Evolutionary conservation across 1,284 basidiomycete species (phyloP).

Genomic region (Trametes hirsuta): DNA sequence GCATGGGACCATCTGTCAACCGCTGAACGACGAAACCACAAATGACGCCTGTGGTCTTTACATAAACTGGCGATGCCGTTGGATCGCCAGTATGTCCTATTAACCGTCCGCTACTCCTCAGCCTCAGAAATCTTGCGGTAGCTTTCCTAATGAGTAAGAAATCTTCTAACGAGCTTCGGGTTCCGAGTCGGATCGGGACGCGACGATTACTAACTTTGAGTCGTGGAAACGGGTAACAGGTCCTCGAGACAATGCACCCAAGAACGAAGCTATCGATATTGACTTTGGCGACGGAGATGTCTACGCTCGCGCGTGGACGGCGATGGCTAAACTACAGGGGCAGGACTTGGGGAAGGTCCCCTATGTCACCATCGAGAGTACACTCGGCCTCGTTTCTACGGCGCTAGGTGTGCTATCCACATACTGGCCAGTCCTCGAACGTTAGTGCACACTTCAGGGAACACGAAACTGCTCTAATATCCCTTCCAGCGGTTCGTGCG

Average conservation of each 20-base stretch:
- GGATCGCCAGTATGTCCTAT: neutral
- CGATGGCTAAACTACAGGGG: neutral
- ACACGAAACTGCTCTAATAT: neutral
- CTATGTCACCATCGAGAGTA: constrained; percentile 4
- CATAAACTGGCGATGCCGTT: neutral
- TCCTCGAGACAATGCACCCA: neutral
- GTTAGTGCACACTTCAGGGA: neutral
- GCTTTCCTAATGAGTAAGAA: neutral
- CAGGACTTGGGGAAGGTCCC: neutral
- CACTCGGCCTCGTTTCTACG: constrained; percentile 1
- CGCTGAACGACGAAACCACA: neutral
- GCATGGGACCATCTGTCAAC: neutral
- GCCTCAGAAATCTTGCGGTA: neutral
- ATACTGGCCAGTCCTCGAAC: neutral
- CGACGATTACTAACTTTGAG: too few species aligned
- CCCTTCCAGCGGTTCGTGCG: neutral
- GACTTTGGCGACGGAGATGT: constrained; percentile 1
- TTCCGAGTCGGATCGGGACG: too few species aligned
- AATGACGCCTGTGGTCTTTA: neutral
- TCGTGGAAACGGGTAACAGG: neutral
- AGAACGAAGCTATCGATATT: neutral
- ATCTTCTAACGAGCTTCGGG: neutral
- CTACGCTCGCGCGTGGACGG: neutral
- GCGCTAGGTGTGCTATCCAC: neutral
- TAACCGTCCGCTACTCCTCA: neutral